Evolutionary conservation across 116 monocot genomes (phyloP).

Genomic region (Papilionanthe hybrid): DNA sequence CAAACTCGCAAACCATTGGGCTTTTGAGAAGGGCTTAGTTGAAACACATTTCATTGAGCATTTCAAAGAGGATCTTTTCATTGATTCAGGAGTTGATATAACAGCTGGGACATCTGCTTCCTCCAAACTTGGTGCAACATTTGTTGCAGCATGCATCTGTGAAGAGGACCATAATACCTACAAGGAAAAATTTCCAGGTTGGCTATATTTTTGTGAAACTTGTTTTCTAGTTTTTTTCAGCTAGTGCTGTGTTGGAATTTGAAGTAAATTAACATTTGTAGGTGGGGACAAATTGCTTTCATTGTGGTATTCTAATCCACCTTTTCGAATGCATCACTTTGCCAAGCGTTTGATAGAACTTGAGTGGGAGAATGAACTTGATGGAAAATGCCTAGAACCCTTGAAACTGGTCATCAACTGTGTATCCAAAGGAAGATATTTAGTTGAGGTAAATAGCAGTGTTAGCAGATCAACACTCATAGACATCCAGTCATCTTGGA

Average conservation of each 20-base stretch:
- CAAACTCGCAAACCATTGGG: slow-evolving; percentile 76
- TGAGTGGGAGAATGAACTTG: slow-evolving; percentile 79
- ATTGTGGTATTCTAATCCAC: slow-evolving; percentile 78
- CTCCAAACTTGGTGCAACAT: slow-evolving; percentile 49
- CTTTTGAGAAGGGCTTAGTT: slow-evolving; percentile 86
- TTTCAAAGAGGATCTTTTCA: slow-evolving; percentile 63
- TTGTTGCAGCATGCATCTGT: slow-evolving; percentile 83
- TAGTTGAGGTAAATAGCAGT: slow-evolving; percentile 42
- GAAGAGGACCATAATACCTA: slow-evolving; percentile 43
- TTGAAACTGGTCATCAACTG: slow-evolving; percentile 55
- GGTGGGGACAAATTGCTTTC: slow-evolving; percentile 48
- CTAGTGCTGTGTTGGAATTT: not conserved
- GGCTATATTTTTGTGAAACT: not conserved
- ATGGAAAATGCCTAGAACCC: slow-evolving; percentile 28
- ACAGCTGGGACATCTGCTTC: slow-evolving; percentile 27
- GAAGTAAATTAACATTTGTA: slow-evolving; percentile 17
- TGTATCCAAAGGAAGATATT: slow-evolving; percentile 56
- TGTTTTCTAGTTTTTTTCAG: not conserved
- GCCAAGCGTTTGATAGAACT: slow-evolving; percentile 61
- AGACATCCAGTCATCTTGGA: not conserved
- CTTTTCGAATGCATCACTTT: slow-evolving; percentile 94
- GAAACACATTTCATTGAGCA: slow-evolving; percentile 97
- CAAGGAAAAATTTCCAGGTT: slow-evolving; percentile 38
- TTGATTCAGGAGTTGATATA: slow-evolving; percentile 22
- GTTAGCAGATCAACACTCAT: not conserved